These are phyloP conservation scores for Intubia oerlemansii DNA, from an alignment of 2,329 filamentous ascomycete species.

Conservation along the genomic window DNA sequence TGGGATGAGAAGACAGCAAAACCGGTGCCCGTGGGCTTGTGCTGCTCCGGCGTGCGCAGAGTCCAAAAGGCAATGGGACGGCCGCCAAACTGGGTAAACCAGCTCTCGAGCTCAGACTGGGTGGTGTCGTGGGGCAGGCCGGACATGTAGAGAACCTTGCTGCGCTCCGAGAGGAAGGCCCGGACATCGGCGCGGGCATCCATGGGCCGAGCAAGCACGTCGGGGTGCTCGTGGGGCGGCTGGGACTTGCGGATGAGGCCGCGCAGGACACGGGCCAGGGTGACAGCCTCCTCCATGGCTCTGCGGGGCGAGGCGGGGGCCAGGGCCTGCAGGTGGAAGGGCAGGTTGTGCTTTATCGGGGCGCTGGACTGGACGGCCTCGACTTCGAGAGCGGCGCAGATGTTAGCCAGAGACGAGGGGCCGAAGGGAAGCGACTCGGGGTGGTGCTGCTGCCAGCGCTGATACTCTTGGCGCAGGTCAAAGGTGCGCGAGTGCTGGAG, in stretches of 20 bases:
- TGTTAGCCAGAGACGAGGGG: slow-evolving; percentile 86
- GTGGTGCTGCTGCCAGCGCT: slow-evolving; percentile 96
- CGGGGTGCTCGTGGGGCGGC: slow-evolving; percentile 77
- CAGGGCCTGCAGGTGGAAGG: slow-evolving; percentile 90
- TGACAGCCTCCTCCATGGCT: slow-evolving; percentile 94
- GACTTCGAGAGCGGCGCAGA: slow-evolving; percentile 93
- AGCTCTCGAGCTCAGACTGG: slow-evolving; percentile 95
- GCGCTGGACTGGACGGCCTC: slow-evolving; percentile 94
- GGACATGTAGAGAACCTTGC: slow-evolving; percentile 96
- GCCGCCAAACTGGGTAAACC: slow-evolving; percentile 97
- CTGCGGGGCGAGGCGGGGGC: slow-evolving; percentile 87
- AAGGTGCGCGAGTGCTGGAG: slow-evolving; percentile 96
- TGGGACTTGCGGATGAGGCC: slow-evolving; percentile 93
- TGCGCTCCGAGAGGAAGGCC: slow-evolving; percentile 86
- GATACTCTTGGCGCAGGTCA: slow-evolving; percentile 90
- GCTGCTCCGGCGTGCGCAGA: slow-evolving; percentile 87
- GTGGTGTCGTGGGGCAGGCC: slow-evolving; percentile 94
- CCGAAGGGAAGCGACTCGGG: slow-evolving; percentile 94
- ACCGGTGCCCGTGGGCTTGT: slow-evolving; percentile 96
- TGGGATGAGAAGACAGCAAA: slow-evolving; percentile 98
- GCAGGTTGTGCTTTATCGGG: slow-evolving; percentile 95
- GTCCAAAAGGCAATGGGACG: slow-evolving; percentile 99
- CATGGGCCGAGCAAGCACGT: slow-evolving; percentile 87
- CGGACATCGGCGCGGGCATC: slow-evolving; percentile 91
- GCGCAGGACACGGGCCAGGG: slow-evolving; percentile 74